These are phyloP conservation scores for Cytidiella melzeri DNA, from an alignment of 768 basidiomycete species.

Conservation along the genomic window DNA sequence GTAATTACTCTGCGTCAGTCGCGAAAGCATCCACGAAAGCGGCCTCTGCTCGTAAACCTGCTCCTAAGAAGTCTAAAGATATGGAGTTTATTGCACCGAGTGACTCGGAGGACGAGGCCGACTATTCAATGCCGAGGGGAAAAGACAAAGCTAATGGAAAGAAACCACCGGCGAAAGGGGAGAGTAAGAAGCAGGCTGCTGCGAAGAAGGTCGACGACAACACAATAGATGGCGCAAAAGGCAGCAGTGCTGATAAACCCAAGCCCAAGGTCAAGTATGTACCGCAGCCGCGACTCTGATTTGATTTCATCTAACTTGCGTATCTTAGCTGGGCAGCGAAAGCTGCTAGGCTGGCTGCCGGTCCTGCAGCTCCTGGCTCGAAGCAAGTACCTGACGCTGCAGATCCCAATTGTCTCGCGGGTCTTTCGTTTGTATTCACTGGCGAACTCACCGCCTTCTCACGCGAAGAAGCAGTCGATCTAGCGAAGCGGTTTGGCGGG, in stretches of 20 bases:
- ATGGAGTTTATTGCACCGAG: conserved; percentile 30
- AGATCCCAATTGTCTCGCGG: conserved; percentile 77
- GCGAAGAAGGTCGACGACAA: not conserved
- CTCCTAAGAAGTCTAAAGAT: conserved; percentile 27
- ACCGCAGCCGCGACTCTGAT: not conserved
- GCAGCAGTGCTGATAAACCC: not conserved
- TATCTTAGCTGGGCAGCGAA: conserved; percentile 41
- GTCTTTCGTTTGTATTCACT: conserved; percentile 91
- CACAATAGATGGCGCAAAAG: not conserved
- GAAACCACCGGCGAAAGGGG: conserved; percentile 13
- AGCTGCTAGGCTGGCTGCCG: conserved; percentile 52
- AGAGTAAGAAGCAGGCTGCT: conserved; percentile 6
- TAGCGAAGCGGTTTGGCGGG: conserved; percentile 94
- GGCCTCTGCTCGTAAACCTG: conserved; percentile 4
- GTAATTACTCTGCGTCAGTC: conserved; percentile 18
- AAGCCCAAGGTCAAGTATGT: conserved; percentile 33
- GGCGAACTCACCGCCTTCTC: conserved; percentile 86
- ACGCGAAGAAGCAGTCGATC: conserved; percentile 78
- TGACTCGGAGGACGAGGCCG: conserved; percentile 20
- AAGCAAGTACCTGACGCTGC: conserved; percentile 62
- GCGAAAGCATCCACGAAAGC: conserved; percentile 14
- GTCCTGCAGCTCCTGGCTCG: conserved; percentile 50
- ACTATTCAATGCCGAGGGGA: conserved; percentile 15
- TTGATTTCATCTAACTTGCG: not conserved
- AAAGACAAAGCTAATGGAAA: conserved; percentile 14